Evolutionary conservation across 2,329 filamentous ascomycete genomes (phyloP).

Genomic region (Penicillium sp.): DNA sequence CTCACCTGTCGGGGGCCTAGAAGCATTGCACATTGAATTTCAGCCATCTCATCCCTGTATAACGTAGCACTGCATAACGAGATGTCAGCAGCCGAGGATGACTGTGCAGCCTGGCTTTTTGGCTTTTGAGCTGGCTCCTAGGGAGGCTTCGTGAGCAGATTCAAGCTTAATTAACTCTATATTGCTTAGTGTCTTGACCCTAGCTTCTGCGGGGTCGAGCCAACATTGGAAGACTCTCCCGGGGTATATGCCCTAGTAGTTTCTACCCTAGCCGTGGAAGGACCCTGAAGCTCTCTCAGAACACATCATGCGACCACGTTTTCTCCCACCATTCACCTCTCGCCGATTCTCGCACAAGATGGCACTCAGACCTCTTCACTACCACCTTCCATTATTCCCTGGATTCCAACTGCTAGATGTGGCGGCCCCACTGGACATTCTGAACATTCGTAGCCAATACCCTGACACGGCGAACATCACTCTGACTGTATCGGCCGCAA

Average conservation of each 20-base stretch:
- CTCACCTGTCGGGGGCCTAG: conserved; percentile 8
- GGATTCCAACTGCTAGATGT: conserved; percentile 9
- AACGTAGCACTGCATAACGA: too few species aligned
- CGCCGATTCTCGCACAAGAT: conserved; percentile 1
- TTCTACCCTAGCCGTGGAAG: too few species aligned
- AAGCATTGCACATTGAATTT: neutral
- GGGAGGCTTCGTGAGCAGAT: too few species aligned
- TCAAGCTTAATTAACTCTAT: too few species aligned
- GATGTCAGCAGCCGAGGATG: neutral
- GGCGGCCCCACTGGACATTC: conserved; percentile 9
- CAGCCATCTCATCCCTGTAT: too few species aligned
- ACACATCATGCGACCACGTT: neutral
- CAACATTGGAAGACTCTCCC: too few species aligned
- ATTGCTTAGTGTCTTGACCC: too few species aligned
- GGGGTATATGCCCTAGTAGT: too few species aligned
- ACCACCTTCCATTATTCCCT: conserved; percentile 11
- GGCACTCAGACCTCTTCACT: conserved; percentile 5
- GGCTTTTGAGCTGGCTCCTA: too few species aligned
- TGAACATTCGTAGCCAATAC: conserved; percentile 6
- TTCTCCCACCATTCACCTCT: neutral
- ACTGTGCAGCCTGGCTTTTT: too few species aligned
- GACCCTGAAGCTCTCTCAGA: neutral
- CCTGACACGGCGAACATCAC: conserved; percentile 5
- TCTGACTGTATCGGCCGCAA: conserved; percentile 8
- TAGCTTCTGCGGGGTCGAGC: too few species aligned